These are phyloP conservation scores for Thermothielavioides terrestris DNA, from an alignment of 495 filamentous ascomycete species.

Conservation along the genomic window DNA sequence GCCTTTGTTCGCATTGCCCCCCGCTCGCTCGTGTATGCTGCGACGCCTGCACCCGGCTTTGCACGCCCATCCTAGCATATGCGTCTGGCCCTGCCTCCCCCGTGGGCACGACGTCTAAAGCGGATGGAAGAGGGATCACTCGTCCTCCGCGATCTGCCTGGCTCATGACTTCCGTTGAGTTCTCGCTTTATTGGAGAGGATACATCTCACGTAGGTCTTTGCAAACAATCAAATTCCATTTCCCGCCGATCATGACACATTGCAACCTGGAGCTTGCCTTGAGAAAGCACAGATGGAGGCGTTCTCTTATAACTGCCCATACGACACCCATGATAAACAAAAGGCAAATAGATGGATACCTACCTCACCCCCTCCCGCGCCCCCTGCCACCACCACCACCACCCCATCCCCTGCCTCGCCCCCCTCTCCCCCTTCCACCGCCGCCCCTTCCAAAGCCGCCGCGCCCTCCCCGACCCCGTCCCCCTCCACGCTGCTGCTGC, in stretches of 20 bases:
- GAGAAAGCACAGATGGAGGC: too few relatives aligned
- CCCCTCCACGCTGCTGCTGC: too few relatives aligned
- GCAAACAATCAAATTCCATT: not conserved
- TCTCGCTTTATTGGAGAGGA: constrained; percentile 42
- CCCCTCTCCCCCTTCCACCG: constrained; percentile 29
- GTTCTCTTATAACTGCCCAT: not conserved
- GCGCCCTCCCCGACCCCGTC: constrained; percentile 24
- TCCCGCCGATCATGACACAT: not conserved
- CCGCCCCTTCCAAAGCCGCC: constrained; percentile 29
- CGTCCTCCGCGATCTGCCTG: constrained; percentile 43
- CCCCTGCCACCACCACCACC: constrained; percentile 15
- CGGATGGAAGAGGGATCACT: constrained; percentile 58
- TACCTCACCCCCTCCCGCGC: constrained; percentile 6
- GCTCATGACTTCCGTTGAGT: constrained; percentile 28
- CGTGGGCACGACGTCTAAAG: constrained; percentile 68
- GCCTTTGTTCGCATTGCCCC: not conserved
- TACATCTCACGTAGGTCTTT: constrained; percentile 18
- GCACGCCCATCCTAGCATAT: constrained; percentile 60
- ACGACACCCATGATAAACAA: not conserved
- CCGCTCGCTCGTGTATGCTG: not conserved
- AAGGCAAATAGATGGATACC: not conserved
- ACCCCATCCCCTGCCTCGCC: constrained; percentile 28
- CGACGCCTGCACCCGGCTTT: not conserved
- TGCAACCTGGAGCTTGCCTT: too few relatives aligned
- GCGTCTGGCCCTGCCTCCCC: constrained; percentile 45